Conservation (phyloP, 768 basidiomycete species). For the Grammothele lineata region DNA sequence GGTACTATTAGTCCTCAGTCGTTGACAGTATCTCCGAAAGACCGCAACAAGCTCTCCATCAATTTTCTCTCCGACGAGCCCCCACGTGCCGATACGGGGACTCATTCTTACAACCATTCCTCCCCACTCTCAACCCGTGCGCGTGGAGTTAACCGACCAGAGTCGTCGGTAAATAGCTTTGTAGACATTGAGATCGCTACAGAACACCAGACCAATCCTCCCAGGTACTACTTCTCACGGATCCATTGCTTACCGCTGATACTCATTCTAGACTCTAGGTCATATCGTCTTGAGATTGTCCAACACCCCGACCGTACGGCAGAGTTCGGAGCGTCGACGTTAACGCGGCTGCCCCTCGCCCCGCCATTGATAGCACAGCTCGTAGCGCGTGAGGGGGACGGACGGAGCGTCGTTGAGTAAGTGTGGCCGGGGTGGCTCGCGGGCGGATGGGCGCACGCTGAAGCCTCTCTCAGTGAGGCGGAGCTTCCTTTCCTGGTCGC, state of each 20-base stretch:
- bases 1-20: too few species aligned
- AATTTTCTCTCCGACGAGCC: constrained; percentile 10
- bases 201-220: constrained; percentile 8
- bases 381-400: constrained; percentile 65
- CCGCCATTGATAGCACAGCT: constrained; percentile 83
- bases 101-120: background rate
- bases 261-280: constrained; percentile 15
- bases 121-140: constrained; percentile 10
- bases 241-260: too few species aligned
- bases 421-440: constrained; percentile 29
- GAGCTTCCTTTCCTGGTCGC: constrained; percentile 88
- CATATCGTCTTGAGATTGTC: constrained; percentile 79
- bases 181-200: constrained; percentile 8
- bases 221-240: constrained; percentile 10
- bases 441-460: constrained; percentile 4
- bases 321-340: constrained; percentile 68
- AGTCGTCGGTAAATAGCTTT: background rate
- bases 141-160: constrained; percentile 6
- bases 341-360: constrained; percentile 79
- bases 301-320: constrained; percentile 83
- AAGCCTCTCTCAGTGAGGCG: constrained; percentile 51
- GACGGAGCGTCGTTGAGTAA: constrained; percentile 74
- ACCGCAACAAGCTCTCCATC: constrained; percentile 15
- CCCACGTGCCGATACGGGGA: background rate
- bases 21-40: constrained; percentile 6